These are phyloP conservation scores for Huntiella abstrusa DNA, from an alignment of 2,329 filamentous ascomycete species.

Conservation along the genomic window DNA sequence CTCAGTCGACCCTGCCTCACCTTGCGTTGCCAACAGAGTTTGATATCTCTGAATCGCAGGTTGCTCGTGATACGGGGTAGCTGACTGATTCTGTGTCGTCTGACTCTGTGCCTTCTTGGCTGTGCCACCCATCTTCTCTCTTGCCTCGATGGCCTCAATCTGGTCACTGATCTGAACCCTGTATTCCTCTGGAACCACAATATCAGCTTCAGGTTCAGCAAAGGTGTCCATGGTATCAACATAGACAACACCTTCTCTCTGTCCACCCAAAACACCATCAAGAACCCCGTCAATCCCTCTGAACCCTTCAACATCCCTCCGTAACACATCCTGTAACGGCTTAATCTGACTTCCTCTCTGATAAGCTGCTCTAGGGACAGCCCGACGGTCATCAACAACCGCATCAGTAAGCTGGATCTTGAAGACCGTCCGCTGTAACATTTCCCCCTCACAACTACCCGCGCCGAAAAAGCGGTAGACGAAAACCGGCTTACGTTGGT, in stretches of 20 bases:
- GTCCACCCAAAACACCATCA: no score
- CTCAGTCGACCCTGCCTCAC: no score
- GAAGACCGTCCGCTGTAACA: conserved; percentile 60
- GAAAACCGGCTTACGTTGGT: conserved; percentile 61
- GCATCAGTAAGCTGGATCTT: conserved; percentile 63
- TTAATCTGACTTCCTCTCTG: conserved; percentile 16
- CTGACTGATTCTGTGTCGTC: background rate
- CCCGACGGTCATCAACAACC: conserved; percentile 70
- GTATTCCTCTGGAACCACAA: conserved; percentile 5
- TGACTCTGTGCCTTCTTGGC: background rate
- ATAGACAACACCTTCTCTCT: conserved; percentile 3
- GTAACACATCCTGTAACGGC: background rate
- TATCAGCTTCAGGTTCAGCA: conserved; percentile 7
- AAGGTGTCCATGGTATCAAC: conserved; percentile 9
- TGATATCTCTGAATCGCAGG: background rate
- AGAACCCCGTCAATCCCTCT: no score
- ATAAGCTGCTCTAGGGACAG: conserved; percentile 44
- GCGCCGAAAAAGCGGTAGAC: conserved; percentile 68
- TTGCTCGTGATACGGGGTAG: background rate
- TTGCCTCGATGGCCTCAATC: conserved; percentile 1
- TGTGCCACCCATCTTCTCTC: background rate
- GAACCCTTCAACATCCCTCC: no score
- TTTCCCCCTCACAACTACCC: conserved; percentile 59
- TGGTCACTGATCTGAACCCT: background rate
- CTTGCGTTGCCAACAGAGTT: background rate